Evolutionary conservation across 1,284 basidiomycete species (phyloP).

Genomic region (Melampsora americana): DNA sequence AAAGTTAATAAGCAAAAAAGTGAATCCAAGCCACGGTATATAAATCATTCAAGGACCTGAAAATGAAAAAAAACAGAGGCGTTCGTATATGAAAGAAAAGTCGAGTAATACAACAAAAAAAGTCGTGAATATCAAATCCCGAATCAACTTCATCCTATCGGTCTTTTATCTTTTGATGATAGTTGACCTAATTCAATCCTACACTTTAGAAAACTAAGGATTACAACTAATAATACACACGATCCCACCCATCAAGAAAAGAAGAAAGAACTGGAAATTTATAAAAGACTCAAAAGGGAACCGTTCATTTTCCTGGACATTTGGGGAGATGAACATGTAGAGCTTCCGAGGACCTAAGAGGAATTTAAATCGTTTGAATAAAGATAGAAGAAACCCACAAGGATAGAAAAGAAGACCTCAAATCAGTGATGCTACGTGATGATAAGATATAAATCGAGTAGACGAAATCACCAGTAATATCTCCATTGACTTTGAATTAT

Average conservation of each 20-base stretch:
- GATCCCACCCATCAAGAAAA: not conserved
- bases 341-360: slow-evolving; percentile 27
- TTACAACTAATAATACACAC: not conserved
- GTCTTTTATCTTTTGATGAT: too few relatives aligned
- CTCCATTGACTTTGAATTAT: slow-evolving; percentile 22
- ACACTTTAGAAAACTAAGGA: too few relatives aligned
- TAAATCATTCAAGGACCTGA: too few relatives aligned
- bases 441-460: not conserved
- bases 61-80: too few relatives aligned
- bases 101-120: too few relatives aligned
- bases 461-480: slow-evolving; percentile 24
- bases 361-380: not conserved
- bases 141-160: too few relatives aligned
- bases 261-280: not conserved
- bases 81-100: too few relatives aligned
- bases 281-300: not conserved
- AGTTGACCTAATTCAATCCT: too few relatives aligned
- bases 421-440: not conserved
- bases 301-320: slow-evolving; percentile 14
- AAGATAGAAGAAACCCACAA: not conserved
- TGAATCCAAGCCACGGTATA: too few relatives aligned
- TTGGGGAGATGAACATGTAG: slow-evolving; percentile 20
- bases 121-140: too few relatives aligned
- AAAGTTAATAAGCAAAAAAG: too few relatives aligned
- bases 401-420: not conserved